Percentiles rank a stretch among this genome's conserved stretches.
phyloP scores from a whole-genome alignment of 768 basidiomycete genomes.

The Galerina sulciceps region DNA sequence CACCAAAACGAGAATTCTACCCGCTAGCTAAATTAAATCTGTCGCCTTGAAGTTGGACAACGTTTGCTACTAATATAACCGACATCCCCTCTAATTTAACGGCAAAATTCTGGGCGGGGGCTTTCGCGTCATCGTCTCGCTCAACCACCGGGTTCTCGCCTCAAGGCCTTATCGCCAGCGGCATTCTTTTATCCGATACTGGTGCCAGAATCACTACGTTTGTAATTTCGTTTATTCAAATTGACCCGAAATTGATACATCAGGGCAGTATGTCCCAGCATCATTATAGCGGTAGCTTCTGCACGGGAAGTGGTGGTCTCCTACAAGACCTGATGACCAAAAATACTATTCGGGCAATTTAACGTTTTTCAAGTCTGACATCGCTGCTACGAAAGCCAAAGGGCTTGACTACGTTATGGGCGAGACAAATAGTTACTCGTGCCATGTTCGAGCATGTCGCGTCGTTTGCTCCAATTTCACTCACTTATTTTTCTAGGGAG shows the following conservation, averaged over 20 bases:
- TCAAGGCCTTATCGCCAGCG: slow-evolving; percentile 55
- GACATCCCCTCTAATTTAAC: slow-evolving; percentile 40
- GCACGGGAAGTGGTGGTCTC: slow-evolving; percentile 53
- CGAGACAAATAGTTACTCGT: slow-evolving; percentile 59
- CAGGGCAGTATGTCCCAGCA: slow-evolving; percentile 56
- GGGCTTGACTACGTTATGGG: slow-evolving; percentile 65
- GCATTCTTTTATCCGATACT: slow-evolving; percentile 49
- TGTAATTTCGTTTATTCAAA: slow-evolving; percentile 13
- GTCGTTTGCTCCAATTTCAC: neutral
- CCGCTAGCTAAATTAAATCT: neutral
- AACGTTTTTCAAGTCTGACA: slow-evolving; percentile 53
- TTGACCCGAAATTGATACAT: neutral
- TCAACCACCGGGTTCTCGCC: slow-evolving; percentile 58
- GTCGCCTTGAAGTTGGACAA: slow-evolving; percentile 47
- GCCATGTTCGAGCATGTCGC: slow-evolving; percentile 35
- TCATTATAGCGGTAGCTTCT: slow-evolving; percentile 66
- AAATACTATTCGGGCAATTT: slow-evolving; percentile 58
- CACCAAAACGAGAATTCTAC: slow-evolving; percentile 44
- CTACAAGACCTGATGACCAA: slow-evolving; percentile 73
- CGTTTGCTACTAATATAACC: slow-evolving; percentile 54
- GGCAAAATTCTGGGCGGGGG: slow-evolving; percentile 51
- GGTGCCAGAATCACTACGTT: slow-evolving; percentile 60
- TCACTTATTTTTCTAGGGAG: slow-evolving; percentile 33
- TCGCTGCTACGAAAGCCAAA: slow-evolving; percentile 46
- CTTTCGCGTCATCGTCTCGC: slow-evolving; percentile 56